Evolutionary conservation across 176 grass and related monocot species (phyloP), one percentile per base, ranked within the genome.

Genomic region (Coix lacrymajobi): DNA sequence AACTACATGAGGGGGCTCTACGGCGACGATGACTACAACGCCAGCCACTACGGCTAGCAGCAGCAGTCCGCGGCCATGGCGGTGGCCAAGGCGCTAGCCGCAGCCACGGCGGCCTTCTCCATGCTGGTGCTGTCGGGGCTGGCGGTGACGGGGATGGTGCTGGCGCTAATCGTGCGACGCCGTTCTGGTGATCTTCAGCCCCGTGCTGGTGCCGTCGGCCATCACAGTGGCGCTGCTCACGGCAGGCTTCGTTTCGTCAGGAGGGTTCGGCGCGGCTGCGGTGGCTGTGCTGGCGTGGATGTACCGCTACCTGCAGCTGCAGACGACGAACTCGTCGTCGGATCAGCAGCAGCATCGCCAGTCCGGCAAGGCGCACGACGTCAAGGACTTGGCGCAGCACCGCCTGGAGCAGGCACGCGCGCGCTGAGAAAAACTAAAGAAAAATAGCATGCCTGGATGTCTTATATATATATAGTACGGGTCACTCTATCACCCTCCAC

Each of bases 151-250:
- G 52, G 2, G 8, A 57, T 22, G n/a, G 52, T 57, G 19, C 81
- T 97, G 61, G 89, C 86, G 10, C 94, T 93, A 4, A 66, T 85
- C 41, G 78, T 91, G 33, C 87, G 41, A 57, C 88, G 25, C 94
- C 91, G 16, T 84, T 97, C 85, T 93, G 81, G 84, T 93, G 56
- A 78, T 97, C 75, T 97, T 91, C 78, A 93, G 94, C 83, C 94
- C 94, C 0, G 91, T 97, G 79, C 81, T 97, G 69, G 87, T 93
- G 62, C 89, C 91, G 8, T 89, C 89, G 32, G 75, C 57, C 49
- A 51, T 88, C 49, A 80, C 89, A 0, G 75, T 83, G 15, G 74
- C 87, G 60, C 49, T 97, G 26, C 84, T 93, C 36, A 82, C 76
- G 22, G 66, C 80, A 3, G 91, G 94, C 44, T 90, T 97, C 82